phyloP scores from a whole-genome alignment of 768 basidiomycete genomes.

The Mycena albidolilacea region DNA sequence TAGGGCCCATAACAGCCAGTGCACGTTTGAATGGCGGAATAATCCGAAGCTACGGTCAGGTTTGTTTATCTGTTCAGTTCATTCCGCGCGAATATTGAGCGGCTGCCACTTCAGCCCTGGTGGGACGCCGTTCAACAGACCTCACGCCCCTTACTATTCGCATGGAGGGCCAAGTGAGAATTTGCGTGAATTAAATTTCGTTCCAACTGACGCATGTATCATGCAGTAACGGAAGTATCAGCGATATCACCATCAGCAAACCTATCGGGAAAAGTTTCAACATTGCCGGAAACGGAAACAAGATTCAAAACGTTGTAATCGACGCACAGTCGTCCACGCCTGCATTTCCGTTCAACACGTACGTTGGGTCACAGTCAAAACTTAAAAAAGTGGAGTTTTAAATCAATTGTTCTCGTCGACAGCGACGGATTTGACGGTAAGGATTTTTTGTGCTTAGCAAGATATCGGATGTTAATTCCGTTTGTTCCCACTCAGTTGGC shows the following conservation, averaged over 20 bases:
- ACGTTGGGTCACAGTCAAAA: background rate
- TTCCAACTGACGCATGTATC: background rate
- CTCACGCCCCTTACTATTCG: constrained; percentile 22
- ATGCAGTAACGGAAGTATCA: constrained; percentile 36
- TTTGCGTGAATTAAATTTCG: background rate
- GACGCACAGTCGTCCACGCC: constrained; percentile 28
- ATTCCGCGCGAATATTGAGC: background rate
- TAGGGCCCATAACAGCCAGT: constrained; percentile 23
- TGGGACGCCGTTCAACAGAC: constrained; percentile 36
- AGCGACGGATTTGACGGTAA: constrained; percentile 34
- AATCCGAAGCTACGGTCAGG: constrained; percentile 37
- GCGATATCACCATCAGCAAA: constrained; percentile 34
- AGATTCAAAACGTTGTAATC: constrained; percentile 28
- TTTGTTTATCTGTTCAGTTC: background rate
- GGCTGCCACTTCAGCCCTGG: constrained; percentile 18
- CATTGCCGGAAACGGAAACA: constrained; percentile 36
- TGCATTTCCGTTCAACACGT: constrained; percentile 40
- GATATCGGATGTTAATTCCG: no score
- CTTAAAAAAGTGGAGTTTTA: background rate
- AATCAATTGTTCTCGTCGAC: no score
- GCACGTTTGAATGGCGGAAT: constrained; percentile 32
- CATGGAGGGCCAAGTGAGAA: constrained; percentile 34
- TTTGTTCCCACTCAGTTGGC: constrained; percentile 16
- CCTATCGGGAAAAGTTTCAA: constrained; percentile 41
- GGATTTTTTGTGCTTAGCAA: background rate